These are phyloP conservation scores for Pythium biforme DNA, from an alignment of 352 stramenopile species.

Conservation along the genomic window DNA sequence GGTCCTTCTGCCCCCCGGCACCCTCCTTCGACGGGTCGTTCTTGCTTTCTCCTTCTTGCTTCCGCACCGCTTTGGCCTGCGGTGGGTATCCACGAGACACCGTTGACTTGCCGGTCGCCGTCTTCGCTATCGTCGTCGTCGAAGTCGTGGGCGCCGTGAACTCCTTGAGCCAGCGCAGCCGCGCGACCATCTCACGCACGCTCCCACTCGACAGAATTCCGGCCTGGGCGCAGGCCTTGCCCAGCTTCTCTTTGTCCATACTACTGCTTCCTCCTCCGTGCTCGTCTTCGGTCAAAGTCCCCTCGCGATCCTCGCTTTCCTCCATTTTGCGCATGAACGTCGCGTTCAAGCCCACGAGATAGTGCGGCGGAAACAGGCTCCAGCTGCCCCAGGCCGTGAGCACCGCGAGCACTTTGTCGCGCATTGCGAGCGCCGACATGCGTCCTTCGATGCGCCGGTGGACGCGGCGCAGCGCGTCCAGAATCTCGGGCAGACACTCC, in stretches of 20 bases:
- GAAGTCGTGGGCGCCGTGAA: constrained; percentile 50
- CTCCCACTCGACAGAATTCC: constrained; percentile 57
- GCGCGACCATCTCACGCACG: constrained; percentile 37
- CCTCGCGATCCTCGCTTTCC: constrained; percentile 41
- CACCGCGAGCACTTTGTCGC: constrained; percentile 76
- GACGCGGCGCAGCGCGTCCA: constrained; percentile 48
- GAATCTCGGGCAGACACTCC: constrained; percentile 71
- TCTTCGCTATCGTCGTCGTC: not conserved
- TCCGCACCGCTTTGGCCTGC: too few species aligned
- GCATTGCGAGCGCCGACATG: constrained; percentile 82
- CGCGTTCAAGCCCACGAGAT: constrained; percentile 76
- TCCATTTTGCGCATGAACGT: constrained; percentile 78
- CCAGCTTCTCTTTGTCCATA: constrained; percentile 51
- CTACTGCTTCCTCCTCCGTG: constrained; percentile 8
- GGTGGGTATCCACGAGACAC: not conserved
- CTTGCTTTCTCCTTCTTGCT: not conserved
- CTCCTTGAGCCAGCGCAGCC: constrained; percentile 67
- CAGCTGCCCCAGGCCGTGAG: constrained; percentile 75
- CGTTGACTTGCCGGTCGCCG: not conserved
- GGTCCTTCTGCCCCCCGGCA: not conserved
- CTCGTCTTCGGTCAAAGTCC: not conserved
- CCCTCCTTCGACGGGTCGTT: too few species aligned
- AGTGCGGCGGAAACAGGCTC: constrained; percentile 74
- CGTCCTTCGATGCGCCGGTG: constrained; percentile 60
- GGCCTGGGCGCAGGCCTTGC: constrained; percentile 64